Evolutionary conservation across 495 filamentous ascomycete species (phyloP).

Genomic region (Hypoxylon fragiforme): DNA sequence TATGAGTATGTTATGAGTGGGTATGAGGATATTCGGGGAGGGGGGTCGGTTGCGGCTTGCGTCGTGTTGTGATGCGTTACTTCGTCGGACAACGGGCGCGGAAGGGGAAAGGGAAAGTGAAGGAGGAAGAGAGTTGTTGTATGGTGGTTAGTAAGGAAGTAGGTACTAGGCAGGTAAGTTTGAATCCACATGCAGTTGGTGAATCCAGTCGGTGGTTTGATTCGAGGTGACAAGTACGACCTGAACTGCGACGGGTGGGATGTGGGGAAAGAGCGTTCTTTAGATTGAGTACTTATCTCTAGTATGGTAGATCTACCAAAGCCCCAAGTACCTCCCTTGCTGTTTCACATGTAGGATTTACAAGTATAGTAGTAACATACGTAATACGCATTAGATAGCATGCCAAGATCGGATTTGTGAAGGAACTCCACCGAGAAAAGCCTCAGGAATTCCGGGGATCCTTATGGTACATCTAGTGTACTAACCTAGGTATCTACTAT

Average conservation of each 20-base stretch:
- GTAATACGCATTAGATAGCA: conserved; percentile 21
- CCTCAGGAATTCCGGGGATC: conserved; percentile 5
- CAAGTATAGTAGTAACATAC: conserved; percentile 1
- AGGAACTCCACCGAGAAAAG: conserved; percentile 5
- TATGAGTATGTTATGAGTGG: conserved; percentile 1
- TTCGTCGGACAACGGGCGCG: conserved; percentile 1
- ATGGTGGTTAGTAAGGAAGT: neutral
- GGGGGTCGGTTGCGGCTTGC: neutral
- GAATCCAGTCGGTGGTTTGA: conserved; percentile 2
- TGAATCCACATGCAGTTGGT: too few relatives aligned
- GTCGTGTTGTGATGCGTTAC: too few relatives aligned
- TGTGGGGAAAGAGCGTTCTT: conserved; percentile 30
- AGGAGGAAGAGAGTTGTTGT: conserved; percentile 4
- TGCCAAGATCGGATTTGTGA: conserved; percentile 23
- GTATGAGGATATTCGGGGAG: conserved; percentile 9
- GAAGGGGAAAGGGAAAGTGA: neutral
- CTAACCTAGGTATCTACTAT: too few relatives aligned
- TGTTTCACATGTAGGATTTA: neutral
- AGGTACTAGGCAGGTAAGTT: too few relatives aligned
- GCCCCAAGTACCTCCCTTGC: neutral
- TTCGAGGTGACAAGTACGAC: conserved; percentile 6
- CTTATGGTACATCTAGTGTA: too few relatives aligned
- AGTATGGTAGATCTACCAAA: neutral
- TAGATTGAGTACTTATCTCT: neutral
- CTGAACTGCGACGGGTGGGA: conserved; percentile 16